Percentiles rank a stretch among this genome's conserved stretches.
These are phyloP conservation scores for Chrysoporthe deuterocubensis DNA, from an alignment of 2,329 filamentous ascomycete species.

Conservation along the genomic window DNA sequence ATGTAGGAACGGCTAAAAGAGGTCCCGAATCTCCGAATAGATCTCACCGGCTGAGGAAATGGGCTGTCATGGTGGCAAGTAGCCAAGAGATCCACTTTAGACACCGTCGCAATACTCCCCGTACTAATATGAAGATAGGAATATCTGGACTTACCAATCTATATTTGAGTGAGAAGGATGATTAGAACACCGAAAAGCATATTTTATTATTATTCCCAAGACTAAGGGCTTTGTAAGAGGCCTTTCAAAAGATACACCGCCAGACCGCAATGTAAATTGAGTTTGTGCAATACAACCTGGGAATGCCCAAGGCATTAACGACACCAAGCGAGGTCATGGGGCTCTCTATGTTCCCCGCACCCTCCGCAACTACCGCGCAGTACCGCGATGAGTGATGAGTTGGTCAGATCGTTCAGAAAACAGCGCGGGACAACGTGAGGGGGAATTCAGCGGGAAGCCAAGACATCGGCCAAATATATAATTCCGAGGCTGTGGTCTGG, in stretches of 20 bases:
- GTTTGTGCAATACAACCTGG: too few species aligned
- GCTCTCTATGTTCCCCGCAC: neutral
- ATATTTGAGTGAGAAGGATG: neutral
- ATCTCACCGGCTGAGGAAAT: neutral
- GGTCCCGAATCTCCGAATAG: neutral
- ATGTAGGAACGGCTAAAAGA: slow-evolving; percentile 5
- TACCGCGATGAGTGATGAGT: neutral
- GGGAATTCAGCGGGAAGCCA: neutral
- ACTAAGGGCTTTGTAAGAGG: neutral
- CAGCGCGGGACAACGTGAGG: neutral
- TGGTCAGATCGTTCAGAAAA: neutral
- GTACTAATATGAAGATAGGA: neutral
- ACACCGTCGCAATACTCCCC: neutral
- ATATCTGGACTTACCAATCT: neutral
- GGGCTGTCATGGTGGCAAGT: slow-evolving; percentile 8
- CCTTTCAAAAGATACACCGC: neutral
- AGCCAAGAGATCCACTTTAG: slow-evolving; percentile 1
- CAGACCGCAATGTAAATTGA: too few species aligned
- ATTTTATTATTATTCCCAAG: neutral
- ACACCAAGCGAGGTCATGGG: neutral
- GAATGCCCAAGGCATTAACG: too few species aligned
- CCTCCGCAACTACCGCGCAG: neutral
- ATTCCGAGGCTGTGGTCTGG: neutral
- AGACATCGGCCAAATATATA: neutral
- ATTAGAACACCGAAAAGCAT: neutral